Percentiles rank a stretch among this genome's conserved stretches.
These are phyloP conservation scores for Cyclocybe cylindracea DNA, from an alignment of 768 basidiomycete species.

Conservation along the genomic window DNA sequence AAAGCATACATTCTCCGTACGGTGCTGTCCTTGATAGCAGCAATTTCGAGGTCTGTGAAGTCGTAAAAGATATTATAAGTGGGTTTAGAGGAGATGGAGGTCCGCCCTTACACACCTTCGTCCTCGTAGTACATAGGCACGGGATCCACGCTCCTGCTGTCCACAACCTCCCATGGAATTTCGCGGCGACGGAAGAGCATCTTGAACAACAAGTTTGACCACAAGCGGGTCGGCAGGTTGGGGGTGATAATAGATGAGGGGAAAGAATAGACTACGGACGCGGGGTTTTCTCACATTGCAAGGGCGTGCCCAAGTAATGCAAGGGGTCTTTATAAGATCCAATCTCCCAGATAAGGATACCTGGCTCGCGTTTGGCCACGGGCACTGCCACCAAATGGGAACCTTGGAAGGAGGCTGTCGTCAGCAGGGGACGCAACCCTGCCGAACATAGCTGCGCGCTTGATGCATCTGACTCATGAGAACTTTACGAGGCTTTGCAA, in stretches of 20 bases:
- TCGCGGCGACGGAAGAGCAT: constrained; percentile 59
- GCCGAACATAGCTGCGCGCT: too few species aligned
- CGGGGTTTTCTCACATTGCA: constrained; percentile 21
- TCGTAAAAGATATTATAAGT: constrained; percentile 4
- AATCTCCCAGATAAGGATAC: constrained; percentile 8
- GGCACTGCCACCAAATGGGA: neutral
- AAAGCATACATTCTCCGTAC: constrained; percentile 65
- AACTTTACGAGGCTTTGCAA: too few species aligned
- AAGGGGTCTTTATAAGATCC: constrained; percentile 22
- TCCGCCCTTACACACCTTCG: constrained; percentile 41
- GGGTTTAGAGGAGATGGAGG: neutral
- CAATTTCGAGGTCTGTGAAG: constrained; percentile 56
- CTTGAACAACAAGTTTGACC: constrained; percentile 17
- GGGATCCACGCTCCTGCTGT: constrained; percentile 62
- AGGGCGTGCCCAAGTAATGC: constrained; percentile 13
- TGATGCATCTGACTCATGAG: too few species aligned
- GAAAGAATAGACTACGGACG: constrained; percentile 13
- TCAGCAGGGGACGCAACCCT: too few species aligned
- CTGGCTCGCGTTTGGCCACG: too few species aligned
- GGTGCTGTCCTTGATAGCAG: constrained; percentile 51
- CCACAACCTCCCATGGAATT: constrained; percentile 78
- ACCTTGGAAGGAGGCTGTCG: neutral
- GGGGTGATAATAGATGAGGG: constrained; percentile 1
- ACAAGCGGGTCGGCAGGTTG: constrained; percentile 5
- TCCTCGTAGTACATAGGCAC: constrained; percentile 66